Evolutionary conservation across 78 protist species (phyloP), one percentile per base, ranked within the genome.

Genomic region (Cavenderia fasciculata): DNA sequence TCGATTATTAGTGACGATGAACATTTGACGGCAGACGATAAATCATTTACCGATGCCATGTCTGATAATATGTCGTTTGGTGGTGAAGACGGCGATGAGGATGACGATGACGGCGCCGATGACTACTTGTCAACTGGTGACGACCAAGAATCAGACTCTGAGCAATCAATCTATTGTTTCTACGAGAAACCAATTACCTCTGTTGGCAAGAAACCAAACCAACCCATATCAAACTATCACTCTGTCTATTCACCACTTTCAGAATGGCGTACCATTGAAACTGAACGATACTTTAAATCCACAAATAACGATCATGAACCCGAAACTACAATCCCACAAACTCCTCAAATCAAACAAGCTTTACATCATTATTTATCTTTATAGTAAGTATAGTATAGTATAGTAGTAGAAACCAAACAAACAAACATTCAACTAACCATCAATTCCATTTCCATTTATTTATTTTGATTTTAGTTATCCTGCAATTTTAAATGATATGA

Each of bases 211-310:
- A n/a, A n/a, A n/a, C n/a, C n/a, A n/a, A n/a, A n/a, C 18, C 47
- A 38, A 16, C 72, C 72, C 33, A 38, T 63, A 18, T 82, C 90
- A 34, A 68, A 82, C 16, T 82, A 82, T 38, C 90, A 82, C 21
- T 27, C 29, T 11, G 59, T 82, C 6, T 82, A 82, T 23, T 49
- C 90, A 16, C 59, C 90, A 23, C 43, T 82, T 0, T 68, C 79
- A 31, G 70, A 82, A 44, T 82, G 61, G 41, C 34, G 43, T 3
- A 68, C 90, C 2, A 52, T 68, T 19, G 21, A 52, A 23, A 82
- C 90, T 1, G 73, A 68, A 27, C 11, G 8, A 21, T 82, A 19
- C 57, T n/a, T 82, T 21, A 40, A 43, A 82, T 16, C 46, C 4
- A 2, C 6, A 0, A 54, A 49, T 44, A 27, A 65, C n/a, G 59